Conservation (phyloP, 2,329 filamentous ascomycete genomes). For the Cercospora canescens region DNA sequence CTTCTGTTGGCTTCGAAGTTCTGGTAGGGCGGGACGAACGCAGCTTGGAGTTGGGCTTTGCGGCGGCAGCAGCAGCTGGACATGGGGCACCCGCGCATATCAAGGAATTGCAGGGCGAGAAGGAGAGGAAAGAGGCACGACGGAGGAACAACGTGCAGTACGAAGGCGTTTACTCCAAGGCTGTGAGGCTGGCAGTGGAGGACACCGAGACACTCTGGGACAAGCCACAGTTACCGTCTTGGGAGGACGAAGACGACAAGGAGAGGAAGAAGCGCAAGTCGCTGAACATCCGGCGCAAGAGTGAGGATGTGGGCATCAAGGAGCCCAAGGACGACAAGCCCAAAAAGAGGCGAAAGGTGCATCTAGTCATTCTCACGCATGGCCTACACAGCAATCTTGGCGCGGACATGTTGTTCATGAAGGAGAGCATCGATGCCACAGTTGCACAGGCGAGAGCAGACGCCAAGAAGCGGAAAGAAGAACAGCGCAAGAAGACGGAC, state of each 20-base stretch:
- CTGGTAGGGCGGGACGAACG: constrained; percentile 83
- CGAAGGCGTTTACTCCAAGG: constrained; percentile 81
- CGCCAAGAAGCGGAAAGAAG: constrained; percentile 59
- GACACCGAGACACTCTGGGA: constrained; percentile 92
- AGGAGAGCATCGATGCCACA: constrained; percentile 91
- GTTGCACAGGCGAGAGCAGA: constrained; percentile 72
- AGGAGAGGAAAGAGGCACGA: constrained; percentile 54
- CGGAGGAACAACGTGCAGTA: constrained; percentile 64
- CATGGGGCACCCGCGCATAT: constrained; percentile 66
- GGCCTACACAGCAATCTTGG: constrained; percentile 94
- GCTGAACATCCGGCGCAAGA: constrained; percentile 13
- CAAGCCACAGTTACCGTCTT: constrained; percentile 76
- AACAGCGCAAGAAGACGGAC: constrained; percentile 21
- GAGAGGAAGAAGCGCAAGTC: constrained; percentile 24
- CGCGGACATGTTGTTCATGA: constrained; percentile 94
- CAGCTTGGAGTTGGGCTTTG: constrained; percentile 69
- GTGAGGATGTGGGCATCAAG: constrained; percentile 21
- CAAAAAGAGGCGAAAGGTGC: constrained; percentile 73
- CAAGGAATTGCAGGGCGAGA: constrained; percentile 64
- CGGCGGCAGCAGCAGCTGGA: constrained; percentile 54
- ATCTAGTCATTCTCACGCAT: constrained; percentile 90
- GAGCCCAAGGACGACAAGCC: constrained; percentile 26
- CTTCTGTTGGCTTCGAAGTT: constrained; percentile 84
- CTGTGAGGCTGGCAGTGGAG: constrained; percentile 75
- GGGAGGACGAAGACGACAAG: constrained; percentile 41